phyloP scores from a whole-genome alignment of 2,329 filamentous ascomycete genomes.

The Bipolaris victoriae region DNA sequence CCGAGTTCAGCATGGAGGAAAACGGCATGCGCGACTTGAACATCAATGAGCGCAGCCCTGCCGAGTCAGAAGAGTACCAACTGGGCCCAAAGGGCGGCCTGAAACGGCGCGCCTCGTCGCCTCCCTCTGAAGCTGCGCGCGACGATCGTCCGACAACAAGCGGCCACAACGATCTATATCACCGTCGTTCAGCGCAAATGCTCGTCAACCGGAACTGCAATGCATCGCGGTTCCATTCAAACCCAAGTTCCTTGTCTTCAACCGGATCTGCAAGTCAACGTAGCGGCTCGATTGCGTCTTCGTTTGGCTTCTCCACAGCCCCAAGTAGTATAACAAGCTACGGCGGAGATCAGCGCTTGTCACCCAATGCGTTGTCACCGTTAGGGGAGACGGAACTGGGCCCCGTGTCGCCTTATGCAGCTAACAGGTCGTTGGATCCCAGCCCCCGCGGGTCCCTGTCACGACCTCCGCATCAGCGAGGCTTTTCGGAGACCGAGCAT shows the following conservation, averaged over 20 bases:
- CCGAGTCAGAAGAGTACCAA: conserved; percentile 53
- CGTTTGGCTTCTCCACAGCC: conserved; percentile 61
- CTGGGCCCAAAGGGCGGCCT: conserved; percentile 59
- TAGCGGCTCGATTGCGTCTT: conserved; percentile 68
- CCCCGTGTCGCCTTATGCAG: conserved; percentile 61
- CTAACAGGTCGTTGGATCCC: conserved; percentile 54
- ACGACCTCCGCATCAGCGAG: conserved; percentile 50
- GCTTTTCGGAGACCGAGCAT: conserved; percentile 50
- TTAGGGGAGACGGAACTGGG: conserved; percentile 61
- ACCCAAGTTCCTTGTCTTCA: conserved; percentile 68
- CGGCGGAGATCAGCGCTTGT: conserved; percentile 65
- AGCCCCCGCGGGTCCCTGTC: conserved; percentile 51
- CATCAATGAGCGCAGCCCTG: conserved; percentile 60
- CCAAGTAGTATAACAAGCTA: conserved; percentile 71
- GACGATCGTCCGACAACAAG: conserved; percentile 54
- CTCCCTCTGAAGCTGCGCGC: conserved; percentile 61
- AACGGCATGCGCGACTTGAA: conserved; percentile 58
- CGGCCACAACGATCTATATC: conserved; percentile 57
- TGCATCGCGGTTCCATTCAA: conserved; percentile 60
- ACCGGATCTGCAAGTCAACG: conserved; percentile 64
- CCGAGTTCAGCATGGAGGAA: conserved; percentile 62
- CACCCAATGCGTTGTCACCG: conserved; percentile 65
- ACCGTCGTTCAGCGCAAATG: conserved; percentile 62
- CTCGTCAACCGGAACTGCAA: conserved; percentile 62
- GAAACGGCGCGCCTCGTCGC: conserved; percentile 69